Evolutionary conservation across 2,329 filamentous ascomycete species (phyloP), one percentile per base, ranked within the genome.

Genomic region (Epichloe sp.): DNA sequence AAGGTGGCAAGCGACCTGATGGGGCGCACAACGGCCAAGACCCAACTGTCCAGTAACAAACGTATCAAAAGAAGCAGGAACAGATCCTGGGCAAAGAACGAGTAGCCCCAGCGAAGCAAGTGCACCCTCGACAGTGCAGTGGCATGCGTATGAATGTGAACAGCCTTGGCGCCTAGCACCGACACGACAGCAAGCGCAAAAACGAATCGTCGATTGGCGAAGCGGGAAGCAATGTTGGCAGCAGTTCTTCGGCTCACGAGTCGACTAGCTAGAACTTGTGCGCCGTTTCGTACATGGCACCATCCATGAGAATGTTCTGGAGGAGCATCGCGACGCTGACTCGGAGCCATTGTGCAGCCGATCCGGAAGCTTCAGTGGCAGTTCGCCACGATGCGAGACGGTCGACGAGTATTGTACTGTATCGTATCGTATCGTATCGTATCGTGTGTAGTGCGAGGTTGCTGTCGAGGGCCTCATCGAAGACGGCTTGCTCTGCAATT

Each of bases 71-170:
- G 50, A 2, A 66, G 55, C 2, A 65, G 53, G 3, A 60, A 48
- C 0, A 65, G 48, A 21, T 67, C 65, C 35, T 66, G 63, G 2
- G 58, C 58, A 44, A 65, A 64, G 48, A 67, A 67, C 2, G 64
- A 65, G n/a, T 59, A 60, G 35, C 61, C 60, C 55, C 62, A 66
- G 1, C 60, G 58, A 2, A 64, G 35, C 51, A 65, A 53, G 26
- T 61, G 56, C 17, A 54, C 56, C 1, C 56, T 58, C 2, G 61
- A 57, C 26, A 66, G 47, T 1, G 63, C 60, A 11, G 54, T 54
- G 12, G 58, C 52, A 35, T 66, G 62, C n/a, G 57, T 60, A 50
- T 59, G 56, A 36, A 66, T 56, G 49, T 66, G 64, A 1, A 58
- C 55, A 4, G 53, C 53, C 41, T 66, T 66, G 34, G 63, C 62